Evolutionary conservation across 768 basidiomycete genomes (phyloP), one percentile per base, ranked within the genome.

Genomic region (Rickenella mellea): DNA sequence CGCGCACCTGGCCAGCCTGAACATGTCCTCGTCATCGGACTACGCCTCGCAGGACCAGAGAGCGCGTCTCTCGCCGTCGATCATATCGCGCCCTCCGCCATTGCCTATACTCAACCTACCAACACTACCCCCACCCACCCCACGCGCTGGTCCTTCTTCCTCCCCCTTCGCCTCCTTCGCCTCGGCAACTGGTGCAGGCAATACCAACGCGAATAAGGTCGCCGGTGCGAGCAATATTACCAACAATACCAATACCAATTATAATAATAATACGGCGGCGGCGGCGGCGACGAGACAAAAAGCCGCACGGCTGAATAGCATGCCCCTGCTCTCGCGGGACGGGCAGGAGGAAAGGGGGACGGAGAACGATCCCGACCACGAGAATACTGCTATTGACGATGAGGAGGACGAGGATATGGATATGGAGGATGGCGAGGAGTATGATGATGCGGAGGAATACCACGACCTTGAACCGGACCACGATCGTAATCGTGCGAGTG

Each of bases 31-130:
- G 9, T 22, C 24, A 10, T 17, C 33, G 19, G 19, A 19, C 33
- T 36, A 17, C 19, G 67, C 66, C 39, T n/a, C n/a, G n/a, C n/a
- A n/a, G n/a, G n/a, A n/a, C n/a, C n/a, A n/a, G n/a, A 60, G 64
- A 31, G 59, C 61, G 2, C 65, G 70, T 15, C 52, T 74, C 4
- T 66, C 69, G 6, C 73, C 73, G 4, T 66, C 71, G 1, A 58
- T 72, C 27, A 56, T 67, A 20, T 51, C 62, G n/a, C 61, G 71
- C 39, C 66, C 64, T 12, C 63, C 66, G 2, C 61, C 61, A 8
- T 61, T 71, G 54, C 71, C 76, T 2, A 50, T 75, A 35, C 53
- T 71, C 14, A 69, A 67, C 51, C 60, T 81, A 4, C 79, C 79
- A 4, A 46, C 54, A 33, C 26, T 46, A 5, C 29, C 39, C 22